phyloP scores from a whole-genome alignment of 2,329 filamentous ascomycete genomes.

The Simplicillium aogashimaense region DNA sequence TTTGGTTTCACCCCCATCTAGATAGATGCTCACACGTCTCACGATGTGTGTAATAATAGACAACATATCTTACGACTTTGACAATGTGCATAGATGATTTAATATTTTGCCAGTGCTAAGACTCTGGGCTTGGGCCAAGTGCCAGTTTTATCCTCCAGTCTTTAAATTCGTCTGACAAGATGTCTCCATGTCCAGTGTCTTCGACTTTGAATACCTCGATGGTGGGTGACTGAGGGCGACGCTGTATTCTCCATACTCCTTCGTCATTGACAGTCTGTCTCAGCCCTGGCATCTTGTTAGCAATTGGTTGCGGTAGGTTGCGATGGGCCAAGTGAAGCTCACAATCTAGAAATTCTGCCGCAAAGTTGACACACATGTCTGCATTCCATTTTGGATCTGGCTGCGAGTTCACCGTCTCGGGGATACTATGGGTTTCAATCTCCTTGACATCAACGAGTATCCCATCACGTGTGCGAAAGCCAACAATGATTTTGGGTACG shows the following conservation, averaged over 20 bases:
- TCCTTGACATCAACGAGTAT: conserved; percentile 65
- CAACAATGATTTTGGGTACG: conserved; percentile 84
- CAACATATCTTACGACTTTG: conserved; percentile 3
- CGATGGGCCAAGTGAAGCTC: conserved; percentile 19
- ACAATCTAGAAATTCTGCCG: conserved; percentile 69
- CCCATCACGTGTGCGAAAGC: conserved; percentile 67
- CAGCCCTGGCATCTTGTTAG: conserved; percentile 39
- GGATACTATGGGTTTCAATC: conserved; percentile 70
- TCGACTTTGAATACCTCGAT: conserved; percentile 70
- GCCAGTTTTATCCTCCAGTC: conserved; percentile 57
- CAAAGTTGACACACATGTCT: conserved; percentile 88
- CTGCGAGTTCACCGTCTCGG: conserved; percentile 58
- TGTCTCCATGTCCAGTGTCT: conserved; percentile 64
- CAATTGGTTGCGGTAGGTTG: background rate
- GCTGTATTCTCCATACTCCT: conserved; percentile 73
- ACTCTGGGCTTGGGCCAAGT: conserved; percentile 17
- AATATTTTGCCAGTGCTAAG: background rate
- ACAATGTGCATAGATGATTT: background rate
- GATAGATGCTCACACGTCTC: background rate
- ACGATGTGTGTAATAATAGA: background rate
- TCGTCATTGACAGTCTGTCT: conserved; percentile 54
- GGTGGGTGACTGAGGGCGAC: conserved; percentile 47
- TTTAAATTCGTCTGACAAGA: conserved; percentile 69
- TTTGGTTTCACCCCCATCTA: background rate
- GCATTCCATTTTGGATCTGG: conserved; percentile 74